Percentiles rank a stretch among this genome's conserved stretches.
Conservation (phyloP, 345 rosid species). For the Durio zibethinus region DNA sequence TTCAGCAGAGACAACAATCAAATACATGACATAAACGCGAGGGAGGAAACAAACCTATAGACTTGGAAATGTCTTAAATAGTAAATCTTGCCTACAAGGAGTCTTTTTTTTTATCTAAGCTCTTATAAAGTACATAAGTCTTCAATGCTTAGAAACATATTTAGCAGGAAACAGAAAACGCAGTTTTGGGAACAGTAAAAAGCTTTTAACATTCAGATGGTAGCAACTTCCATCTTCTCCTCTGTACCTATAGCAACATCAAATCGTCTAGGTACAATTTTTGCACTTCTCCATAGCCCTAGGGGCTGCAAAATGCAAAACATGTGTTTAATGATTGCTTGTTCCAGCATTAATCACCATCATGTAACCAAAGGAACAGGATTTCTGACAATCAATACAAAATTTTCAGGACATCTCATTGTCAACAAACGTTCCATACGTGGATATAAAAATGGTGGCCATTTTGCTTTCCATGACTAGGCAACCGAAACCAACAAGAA, state of each 20-base stretch:
- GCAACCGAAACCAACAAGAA: background rate
- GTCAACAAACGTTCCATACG: background rate
- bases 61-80: slow-evolving; percentile 1
- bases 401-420: background rate
- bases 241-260: background rate
- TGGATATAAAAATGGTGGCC: too few relatives aligned
- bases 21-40: slow-evolving; percentile 8
- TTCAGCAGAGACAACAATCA: background rate
- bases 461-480: background rate
- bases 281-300: slow-evolving; percentile 66
- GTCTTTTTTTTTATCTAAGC: background rate
- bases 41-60: background rate
- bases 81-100: background rate
- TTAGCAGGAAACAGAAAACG: slow-evolving; percentile 2
- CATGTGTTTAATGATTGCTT: background rate
- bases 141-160: slow-evolving; percentile 7
- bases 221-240: background rate
- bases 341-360: background rate
- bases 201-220: background rate
- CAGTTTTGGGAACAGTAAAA: background rate
- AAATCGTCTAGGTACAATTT: slow-evolving; percentile 30
- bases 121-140: slow-evolving; percentile 14
- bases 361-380: background rate
- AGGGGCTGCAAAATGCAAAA: slow-evolving; percentile 47
- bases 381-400: background rate